Percentiles rank a stretch among this genome's conserved stretches.
Conservation (phyloP, 768 basidiomycete species). For the Podaxis sp. region DNA sequence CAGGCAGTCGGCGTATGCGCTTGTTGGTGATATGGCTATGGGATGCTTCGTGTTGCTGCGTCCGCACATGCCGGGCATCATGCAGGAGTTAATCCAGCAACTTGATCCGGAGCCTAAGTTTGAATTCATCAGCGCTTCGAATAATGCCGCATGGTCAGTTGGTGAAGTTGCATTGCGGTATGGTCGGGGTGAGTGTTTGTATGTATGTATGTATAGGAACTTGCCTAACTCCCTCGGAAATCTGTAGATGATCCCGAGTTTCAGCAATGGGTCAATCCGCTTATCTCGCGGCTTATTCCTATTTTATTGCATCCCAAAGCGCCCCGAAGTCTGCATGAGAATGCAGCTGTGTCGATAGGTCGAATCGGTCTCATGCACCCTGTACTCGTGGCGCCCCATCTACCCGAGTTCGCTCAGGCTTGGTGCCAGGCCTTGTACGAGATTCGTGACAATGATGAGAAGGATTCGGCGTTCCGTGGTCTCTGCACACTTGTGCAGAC, state of each 20-base stretch:
- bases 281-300: conserved; percentile 88
- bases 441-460: conserved; percentile 99
- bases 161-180: conserved; percentile 96
- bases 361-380: conserved; percentile 95
- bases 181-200: conserved; percentile 58
- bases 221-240: not conserved
- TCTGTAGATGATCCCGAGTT: conserved; percentile 76
- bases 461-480: conserved; percentile 97
- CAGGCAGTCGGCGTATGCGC: conserved; percentile 95
- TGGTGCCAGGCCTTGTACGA: conserved; percentile 98
- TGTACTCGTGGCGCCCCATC: conserved; percentile 79
- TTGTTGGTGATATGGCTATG: conserved; percentile 97
- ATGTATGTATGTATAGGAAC: conserved; percentile 2
- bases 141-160: conserved; percentile 99
- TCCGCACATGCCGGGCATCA: conserved; percentile 83
- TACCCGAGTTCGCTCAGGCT: conserved; percentile 87
- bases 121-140: conserved; percentile 95
- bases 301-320: conserved; percentile 92
- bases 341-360: conserved; percentile 97
- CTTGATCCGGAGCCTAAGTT: conserved; percentile 91
- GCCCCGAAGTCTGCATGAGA: conserved; percentile 92
- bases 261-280: conserved; percentile 84
- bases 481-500: conserved; percentile 94
- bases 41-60: conserved; percentile 86
- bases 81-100: conserved; percentile 85